Base-by-base conservation (phyloP, 1,284 basidiomycete genomes). In the Ceratobasidium sp. region DNA sequence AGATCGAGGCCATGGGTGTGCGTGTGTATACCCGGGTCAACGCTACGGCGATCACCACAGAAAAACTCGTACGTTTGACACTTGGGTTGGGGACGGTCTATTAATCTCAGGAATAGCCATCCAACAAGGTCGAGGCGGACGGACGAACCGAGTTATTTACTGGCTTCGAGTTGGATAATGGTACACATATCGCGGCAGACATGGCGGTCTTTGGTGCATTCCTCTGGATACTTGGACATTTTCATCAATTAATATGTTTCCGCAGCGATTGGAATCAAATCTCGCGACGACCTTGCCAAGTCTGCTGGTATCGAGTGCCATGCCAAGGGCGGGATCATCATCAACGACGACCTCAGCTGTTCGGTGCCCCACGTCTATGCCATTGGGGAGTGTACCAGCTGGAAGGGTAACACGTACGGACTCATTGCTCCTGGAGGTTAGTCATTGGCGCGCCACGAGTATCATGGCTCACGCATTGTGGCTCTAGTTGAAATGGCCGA, bases 331-430 rank as follows among this genome's bases (percentile, higher is more conserved):
- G 92, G 92, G 0, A 87, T 94, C 78, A 82, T 86, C 5, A 89
- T 94, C 9, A 85, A 88, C 61, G 89, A 92, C 70, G 83, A 85
- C 71, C 83, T 94, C 52, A 81, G 84, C 79, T 93, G 92, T 0
- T 90, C 87, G 34, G 87, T 86, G 0, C 80, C 86, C 65, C 87
- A 90, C 76, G 86, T 93, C 3, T 94, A 89, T 78, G 92, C 92
- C 1, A 90, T 94, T 69, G 92, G 92, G 1, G 92, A 94, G 81
- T 93, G 92, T 81, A 92, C 92, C 0, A 87, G 86, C 67, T 94
- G 91, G 90, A 86, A 86, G 73, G 88, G 87, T 2, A 89, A 91
- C 73, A 90, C 89, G 3, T 93, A 90, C 79, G 92, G 92, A 15
- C 84, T 93, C 29, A 92, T 93, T 79, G 91, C 88, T 8, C 92